Evolutionary conservation across 495 filamentous ascomycete species (phyloP).

Genomic region (Trichoderma parareesei): DNA sequence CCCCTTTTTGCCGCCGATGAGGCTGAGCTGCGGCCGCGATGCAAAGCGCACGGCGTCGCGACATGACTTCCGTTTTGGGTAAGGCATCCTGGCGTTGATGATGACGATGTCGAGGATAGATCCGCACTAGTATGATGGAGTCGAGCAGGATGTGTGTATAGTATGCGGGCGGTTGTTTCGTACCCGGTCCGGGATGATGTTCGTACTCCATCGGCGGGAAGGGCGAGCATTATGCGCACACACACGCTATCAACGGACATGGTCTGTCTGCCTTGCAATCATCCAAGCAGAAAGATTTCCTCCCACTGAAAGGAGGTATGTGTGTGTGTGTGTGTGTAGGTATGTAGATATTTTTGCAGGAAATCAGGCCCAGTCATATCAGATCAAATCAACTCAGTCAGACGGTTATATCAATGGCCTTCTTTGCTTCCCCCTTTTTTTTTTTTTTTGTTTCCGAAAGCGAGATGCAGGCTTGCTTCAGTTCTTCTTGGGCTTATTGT

Average conservation of each 20-base stretch:
- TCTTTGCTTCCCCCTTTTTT: background rate
- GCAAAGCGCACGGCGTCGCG: background rate
- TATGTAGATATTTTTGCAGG: too few relatives aligned
- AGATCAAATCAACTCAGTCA: background rate
- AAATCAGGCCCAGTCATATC: too few relatives aligned
- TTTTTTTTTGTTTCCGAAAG: background rate
- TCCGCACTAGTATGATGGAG: slow-evolving; percentile 7
- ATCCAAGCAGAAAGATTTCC: background rate
- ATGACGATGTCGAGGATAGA: background rate
- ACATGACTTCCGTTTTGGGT: background rate
- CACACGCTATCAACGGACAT: slow-evolving; percentile 6
- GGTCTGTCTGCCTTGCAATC: background rate
- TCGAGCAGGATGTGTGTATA: background rate
- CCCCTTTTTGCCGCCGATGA: background rate
- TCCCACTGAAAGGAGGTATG: too few relatives aligned
- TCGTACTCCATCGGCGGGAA: background rate
- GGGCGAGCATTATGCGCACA: background rate
- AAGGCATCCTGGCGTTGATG: background rate
- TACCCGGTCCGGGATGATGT: too few relatives aligned
- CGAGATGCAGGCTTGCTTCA: background rate
- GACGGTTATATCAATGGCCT: background rate
- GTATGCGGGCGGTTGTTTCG: too few relatives aligned
- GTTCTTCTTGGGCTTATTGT: slow-evolving; percentile 1
- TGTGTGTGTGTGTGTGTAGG: too few relatives aligned
- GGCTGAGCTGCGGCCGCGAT: background rate